A percentile compares a stretch with the other conserved stretches of the same genome.
Conservation (phyloP, 2,329 filamentous ascomycete species). For the Ophiocordyceps camponoti-rufipedis region DNA sequence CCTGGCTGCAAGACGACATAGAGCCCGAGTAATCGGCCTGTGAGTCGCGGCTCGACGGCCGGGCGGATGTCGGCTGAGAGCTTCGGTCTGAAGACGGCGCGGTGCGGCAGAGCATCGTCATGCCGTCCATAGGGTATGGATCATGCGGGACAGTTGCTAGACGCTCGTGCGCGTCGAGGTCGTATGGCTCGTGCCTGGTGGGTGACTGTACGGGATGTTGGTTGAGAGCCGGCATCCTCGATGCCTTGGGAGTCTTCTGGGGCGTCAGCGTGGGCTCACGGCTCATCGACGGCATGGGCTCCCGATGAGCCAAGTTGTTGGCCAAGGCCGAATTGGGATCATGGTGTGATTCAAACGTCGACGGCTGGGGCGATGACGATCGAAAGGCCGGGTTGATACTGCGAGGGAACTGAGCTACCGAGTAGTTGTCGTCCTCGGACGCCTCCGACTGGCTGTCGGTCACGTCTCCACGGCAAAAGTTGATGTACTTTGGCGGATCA, state of each 20-base stretch:
- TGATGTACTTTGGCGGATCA: slow-evolving; percentile 93
- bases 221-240: slow-evolving; percentile 5
- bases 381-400: slow-evolving; percentile 92
- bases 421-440: slow-evolving; percentile 79
- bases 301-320: slow-evolving; percentile 45
- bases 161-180: slow-evolving; percentile 36
- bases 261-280: slow-evolving; percentile 32
- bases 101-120: slow-evolving; percentile 90
- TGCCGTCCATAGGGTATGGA: slow-evolving; percentile 83
- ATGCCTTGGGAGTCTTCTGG: slow-evolving; percentile 19
- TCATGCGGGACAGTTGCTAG: slow-evolving; percentile 68
- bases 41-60: slow-evolving; percentile 72
- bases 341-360: slow-evolving; percentile 80
- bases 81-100: slow-evolving; percentile 40
- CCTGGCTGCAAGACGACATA: slow-evolving; percentile 75
- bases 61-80: slow-evolving; percentile 35
- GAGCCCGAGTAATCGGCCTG: slow-evolving; percentile 82
- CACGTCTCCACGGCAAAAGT: slow-evolving; percentile 83
- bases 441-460: slow-evolving; percentile 65
- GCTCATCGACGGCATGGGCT: slow-evolving; percentile 23
- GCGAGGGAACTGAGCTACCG: slow-evolving; percentile 86
- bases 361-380: slow-evolving; percentile 89
- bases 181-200: slow-evolving; percentile 13
- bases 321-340: slow-evolving; percentile 63
- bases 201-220: slow-evolving; percentile 6